Conservation (phyloP, 192 early-diverging fungal genomes). For the Fimicolochytrium jonesii region DNA sequence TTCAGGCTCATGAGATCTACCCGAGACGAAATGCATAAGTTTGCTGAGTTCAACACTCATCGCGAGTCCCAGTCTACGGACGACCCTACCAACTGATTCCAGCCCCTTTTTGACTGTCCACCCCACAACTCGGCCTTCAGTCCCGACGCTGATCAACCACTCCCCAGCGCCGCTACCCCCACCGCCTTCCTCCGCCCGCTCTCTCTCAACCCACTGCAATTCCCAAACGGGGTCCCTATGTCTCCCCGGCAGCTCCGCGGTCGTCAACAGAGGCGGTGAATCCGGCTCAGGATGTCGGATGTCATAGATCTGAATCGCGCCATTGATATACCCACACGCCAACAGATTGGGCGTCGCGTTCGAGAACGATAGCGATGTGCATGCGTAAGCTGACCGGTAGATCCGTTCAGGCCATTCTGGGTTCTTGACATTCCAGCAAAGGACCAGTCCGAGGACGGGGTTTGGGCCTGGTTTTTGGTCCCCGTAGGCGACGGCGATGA, state of each 20-base stretch:
- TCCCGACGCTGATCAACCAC: slow-evolving; percentile 48
- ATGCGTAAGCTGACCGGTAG: slow-evolving; percentile 39
- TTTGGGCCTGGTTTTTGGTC: slow-evolving; percentile 32
- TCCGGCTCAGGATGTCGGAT: slow-evolving; percentile 26
- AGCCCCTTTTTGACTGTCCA: slow-evolving; percentile 56
- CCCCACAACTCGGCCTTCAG: slow-evolving; percentile 54
- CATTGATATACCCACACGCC: slow-evolving; percentile 50
- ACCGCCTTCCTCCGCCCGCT: slow-evolving; percentile 49
- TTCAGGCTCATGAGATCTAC: slow-evolving; percentile 58
- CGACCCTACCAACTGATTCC: slow-evolving; percentile 45
- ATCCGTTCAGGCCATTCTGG: slow-evolving; percentile 60
- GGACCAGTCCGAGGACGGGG: slow-evolving; percentile 37
- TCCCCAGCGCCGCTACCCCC: too few species aligned
- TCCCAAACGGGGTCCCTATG: slow-evolving; percentile 64
- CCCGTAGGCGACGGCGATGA: slow-evolving; percentile 55
- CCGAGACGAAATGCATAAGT: too few species aligned
- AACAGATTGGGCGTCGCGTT: slow-evolving; percentile 46
- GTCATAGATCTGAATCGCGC: slow-evolving; percentile 52
- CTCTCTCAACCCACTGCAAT: slow-evolving; percentile 56
- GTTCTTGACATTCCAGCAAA: slow-evolving; percentile 57
- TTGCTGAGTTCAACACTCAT: too few species aligned
- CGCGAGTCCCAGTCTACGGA: too few species aligned
- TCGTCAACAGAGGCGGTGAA: background rate
- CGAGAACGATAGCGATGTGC: slow-evolving; percentile 56
- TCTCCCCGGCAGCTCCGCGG: slow-evolving; percentile 41